These are phyloP conservation scores for Arachnomyces sp. DNA, from an alignment of 2,329 filamentous ascomycete species.

Conservation along the genomic window DNA sequence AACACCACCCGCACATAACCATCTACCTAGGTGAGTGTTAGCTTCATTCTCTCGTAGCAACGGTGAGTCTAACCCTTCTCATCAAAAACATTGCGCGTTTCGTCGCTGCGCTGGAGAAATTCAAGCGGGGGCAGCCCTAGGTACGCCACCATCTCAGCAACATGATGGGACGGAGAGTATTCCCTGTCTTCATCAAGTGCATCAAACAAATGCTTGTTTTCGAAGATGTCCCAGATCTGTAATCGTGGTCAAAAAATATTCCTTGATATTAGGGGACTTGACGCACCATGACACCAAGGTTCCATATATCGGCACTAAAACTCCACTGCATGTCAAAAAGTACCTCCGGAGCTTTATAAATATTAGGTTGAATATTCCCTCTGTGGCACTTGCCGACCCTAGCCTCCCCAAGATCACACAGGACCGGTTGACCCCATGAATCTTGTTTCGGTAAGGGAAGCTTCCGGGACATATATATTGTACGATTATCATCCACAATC, in stretches of 20 bases:
- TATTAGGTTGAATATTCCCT: constrained; percentile 14
- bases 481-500: constrained; percentile 5
- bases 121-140: constrained; percentile 8
- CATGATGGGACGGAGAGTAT: constrained; percentile 7
- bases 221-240: constrained; percentile 3
- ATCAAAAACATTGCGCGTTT: constrained; percentile 1
- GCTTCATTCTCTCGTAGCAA: not conserved
- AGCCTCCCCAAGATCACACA: constrained; percentile 14
- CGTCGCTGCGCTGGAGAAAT: no score
- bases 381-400: constrained; percentile 4
- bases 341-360: constrained; percentile 17
- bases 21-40: constrained; percentile 2
- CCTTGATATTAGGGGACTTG: not conserved
- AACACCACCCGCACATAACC: constrained; percentile 2
- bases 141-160: constrained; percentile 12
- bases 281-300: constrained; percentile 15
- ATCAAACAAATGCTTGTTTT: constrained; percentile 6
- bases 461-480: constrained; percentile 10
- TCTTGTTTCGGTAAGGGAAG: constrained; percentile 4
- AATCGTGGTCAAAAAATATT: no score
- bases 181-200: constrained; percentile 7
- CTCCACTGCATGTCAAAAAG: constrained; percentile 13
- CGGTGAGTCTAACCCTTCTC: not conserved
- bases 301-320: constrained; percentile 19
- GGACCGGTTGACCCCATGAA: constrained; percentile 8